Evolutionary conservation across 306 rosid genomes (phyloP).

Genomic region (Citrullus mucosospermus): DNA sequence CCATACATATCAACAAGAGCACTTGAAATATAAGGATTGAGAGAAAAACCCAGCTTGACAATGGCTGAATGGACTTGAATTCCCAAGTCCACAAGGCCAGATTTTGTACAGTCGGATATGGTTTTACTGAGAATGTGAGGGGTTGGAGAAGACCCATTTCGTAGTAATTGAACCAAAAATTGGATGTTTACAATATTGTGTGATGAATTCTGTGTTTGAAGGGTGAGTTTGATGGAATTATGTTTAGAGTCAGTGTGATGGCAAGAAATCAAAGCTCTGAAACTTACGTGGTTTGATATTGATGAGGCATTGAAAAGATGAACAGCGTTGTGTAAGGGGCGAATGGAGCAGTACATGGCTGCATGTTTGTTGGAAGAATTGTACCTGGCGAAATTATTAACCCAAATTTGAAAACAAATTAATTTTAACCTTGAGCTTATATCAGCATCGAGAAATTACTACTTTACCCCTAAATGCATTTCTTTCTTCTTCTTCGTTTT

Average conservation of each 20-base stretch:
- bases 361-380: neutral
- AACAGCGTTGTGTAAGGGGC: neutral
- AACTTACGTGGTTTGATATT: neutral
- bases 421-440: too few species aligned
- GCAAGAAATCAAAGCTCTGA: slow-evolving; percentile 7
- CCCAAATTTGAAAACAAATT: too few species aligned
- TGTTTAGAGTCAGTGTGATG: neutral
- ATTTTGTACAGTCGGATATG: slow-evolving; percentile 15
- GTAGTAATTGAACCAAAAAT: slow-evolving; percentile 7
- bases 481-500: too few species aligned
- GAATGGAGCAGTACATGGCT: neutral
- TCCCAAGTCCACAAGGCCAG: slow-evolving; percentile 12
- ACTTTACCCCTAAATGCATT: too few species aligned
- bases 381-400: too few species aligned
- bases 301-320: neutral
- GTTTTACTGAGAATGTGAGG: slow-evolving; percentile 22
- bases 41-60: slow-evolving; percentile 25
- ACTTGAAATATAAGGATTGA: slow-evolving; percentile 17
- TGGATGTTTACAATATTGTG: neutral
- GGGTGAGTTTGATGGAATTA: neutral
- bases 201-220: neutral
- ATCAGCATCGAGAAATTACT: too few species aligned
- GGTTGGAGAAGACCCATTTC: slow-evolving; percentile 10
- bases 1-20: slow-evolving; percentile 24
- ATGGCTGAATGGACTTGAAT: slow-evolving; percentile 16